Evolutionary conservation across 306 rosid species (phyloP).

Genomic region (Morella rubra): DNA sequence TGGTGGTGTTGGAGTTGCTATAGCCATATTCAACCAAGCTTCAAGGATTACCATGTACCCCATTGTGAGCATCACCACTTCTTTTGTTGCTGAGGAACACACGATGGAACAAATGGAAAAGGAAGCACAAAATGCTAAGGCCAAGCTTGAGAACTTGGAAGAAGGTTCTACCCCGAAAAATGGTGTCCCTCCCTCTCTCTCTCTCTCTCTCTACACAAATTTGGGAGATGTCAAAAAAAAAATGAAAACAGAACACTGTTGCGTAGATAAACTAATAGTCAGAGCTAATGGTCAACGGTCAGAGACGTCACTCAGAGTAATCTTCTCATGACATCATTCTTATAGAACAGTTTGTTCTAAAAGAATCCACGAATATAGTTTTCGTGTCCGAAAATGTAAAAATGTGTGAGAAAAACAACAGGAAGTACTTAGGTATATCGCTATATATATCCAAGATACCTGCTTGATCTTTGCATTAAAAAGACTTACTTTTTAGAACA

Average conservation of each 20-base stretch:
- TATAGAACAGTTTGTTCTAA: too few relatives aligned
- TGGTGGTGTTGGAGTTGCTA: slow-evolving; percentile 93
- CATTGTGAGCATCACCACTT: slow-evolving; percentile 85
- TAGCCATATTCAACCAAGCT: slow-evolving; percentile 91
- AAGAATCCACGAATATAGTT: too few relatives aligned
- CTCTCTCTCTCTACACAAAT: neutral
- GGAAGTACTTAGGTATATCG: too few relatives aligned
- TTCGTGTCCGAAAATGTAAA: too few relatives aligned
- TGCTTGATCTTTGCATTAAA: neutral
- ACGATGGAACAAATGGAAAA: slow-evolving; percentile 41
- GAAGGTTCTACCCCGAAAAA: slow-evolving; percentile 38
- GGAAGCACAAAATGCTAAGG: slow-evolving; percentile 33
- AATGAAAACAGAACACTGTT: too few relatives aligned
- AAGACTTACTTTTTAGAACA: neutral
- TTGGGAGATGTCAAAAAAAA: too few relatives aligned
- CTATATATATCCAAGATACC: too few relatives aligned
- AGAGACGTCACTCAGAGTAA: too few relatives aligned
- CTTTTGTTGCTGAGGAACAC: slow-evolving; percentile 97
- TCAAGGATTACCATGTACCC: slow-evolving; percentile 95
- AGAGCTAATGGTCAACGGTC: too few relatives aligned
- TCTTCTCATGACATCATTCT: too few relatives aligned
- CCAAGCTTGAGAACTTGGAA: slow-evolving; percentile 45
- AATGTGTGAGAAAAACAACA: too few relatives aligned
- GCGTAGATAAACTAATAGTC: too few relatives aligned
- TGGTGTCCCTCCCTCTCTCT: slow-evolving; percentile 24